Percentiles rank a stretch among this genome's conserved stretches.
phyloP scores from a whole-genome alignment of 2,329 filamentous ascomycete genomes.

The Thielaviopsis musarum region DNA sequence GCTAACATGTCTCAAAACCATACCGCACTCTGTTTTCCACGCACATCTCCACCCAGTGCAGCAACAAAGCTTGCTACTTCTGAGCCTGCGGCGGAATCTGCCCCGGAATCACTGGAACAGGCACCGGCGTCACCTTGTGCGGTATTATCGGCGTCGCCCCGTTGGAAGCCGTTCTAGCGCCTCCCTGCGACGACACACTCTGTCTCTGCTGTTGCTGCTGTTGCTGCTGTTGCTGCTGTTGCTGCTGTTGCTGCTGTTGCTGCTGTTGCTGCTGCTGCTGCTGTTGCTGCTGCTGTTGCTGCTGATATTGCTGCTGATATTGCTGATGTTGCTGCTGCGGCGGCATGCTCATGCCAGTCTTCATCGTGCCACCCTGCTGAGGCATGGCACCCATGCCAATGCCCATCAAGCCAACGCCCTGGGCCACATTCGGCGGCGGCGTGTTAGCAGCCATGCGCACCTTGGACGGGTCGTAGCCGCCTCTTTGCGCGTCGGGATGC shows the following conservation, averaged over 20 bases:
- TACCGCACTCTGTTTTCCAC: background rate
- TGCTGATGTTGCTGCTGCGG: background rate
- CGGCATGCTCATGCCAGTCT: background rate
- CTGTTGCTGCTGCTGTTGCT: background rate
- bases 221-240: background rate
- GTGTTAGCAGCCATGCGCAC: slow-evolving; percentile 28
- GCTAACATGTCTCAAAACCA: background rate
- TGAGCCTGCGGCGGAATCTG: background rate
- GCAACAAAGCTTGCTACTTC: background rate
- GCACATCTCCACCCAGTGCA: background rate
- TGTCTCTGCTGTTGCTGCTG: background rate
- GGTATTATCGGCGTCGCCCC: slow-evolving; percentile 19
- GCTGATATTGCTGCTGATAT: background rate
- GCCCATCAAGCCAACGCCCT: background rate
- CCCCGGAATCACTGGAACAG: slow-evolving; percentile 24
- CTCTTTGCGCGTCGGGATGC: slow-evolving; percentile 23
- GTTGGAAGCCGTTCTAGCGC: slow-evolving; percentile 1
- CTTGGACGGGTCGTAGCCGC: slow-evolving; percentile 34
- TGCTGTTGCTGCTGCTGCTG: background rate
- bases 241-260: background rate
- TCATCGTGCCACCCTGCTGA: background rate
- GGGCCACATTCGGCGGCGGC: background rate
- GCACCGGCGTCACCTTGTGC: slow-evolving; percentile 28
- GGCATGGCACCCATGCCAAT: background rate
- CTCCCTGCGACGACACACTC: background rate